Conservation (phyloP, 2,329 filamentous ascomycete genomes). For the Stachybotrys elegans region DNA sequence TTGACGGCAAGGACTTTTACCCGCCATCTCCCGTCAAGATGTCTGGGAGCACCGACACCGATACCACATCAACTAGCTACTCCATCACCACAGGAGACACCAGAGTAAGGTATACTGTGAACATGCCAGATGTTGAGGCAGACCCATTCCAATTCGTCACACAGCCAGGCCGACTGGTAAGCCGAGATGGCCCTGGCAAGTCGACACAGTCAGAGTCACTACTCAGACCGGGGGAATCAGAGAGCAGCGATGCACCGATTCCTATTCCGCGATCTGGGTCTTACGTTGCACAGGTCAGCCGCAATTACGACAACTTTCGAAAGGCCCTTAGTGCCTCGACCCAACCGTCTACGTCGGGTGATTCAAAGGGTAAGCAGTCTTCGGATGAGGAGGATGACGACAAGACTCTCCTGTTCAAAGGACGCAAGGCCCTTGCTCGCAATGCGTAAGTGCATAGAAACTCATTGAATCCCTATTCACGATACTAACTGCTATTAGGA, state of each 20-base stretch:
- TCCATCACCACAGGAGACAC: too few species aligned
- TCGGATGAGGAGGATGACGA: slow-evolving; percentile 28
- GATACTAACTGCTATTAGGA: slow-evolving; percentile 21
- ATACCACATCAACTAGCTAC: too few species aligned
- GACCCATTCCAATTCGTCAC: slow-evolving; percentile 14
- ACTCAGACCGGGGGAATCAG: slow-evolving; percentile 14
- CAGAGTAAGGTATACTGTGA: too few species aligned
- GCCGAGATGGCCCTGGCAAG: slow-evolving; percentile 18
- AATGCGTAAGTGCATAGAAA: slow-evolving; percentile 21
- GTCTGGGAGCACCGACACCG: too few species aligned
- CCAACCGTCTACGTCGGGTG: slow-evolving; percentile 2
- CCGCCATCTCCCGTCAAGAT: slow-evolving; percentile 48
- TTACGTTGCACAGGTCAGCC: slow-evolving; percentile 16
- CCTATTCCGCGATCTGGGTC: slow-evolving; percentile 17
- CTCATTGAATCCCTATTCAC: too few species aligned
- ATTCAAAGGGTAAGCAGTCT: slow-evolving; percentile 17
- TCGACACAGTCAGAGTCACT: slow-evolving; percentile 28
- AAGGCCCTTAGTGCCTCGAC: slow-evolving; percentile 12
- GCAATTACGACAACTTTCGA: slow-evolving; percentile 21
- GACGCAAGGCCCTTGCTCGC: slow-evolving; percentile 22
- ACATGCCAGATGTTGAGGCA: too few species aligned
- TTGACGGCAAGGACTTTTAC: slow-evolving; percentile 62
- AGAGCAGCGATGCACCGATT: too few species aligned
- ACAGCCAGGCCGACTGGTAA: slow-evolving; percentile 7
- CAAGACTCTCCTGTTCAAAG: slow-evolving; percentile 31